Base-by-base conservation (phyloP, 2,329 filamentous ascomycete species). In the Calonectria pauciramosa region DNA sequence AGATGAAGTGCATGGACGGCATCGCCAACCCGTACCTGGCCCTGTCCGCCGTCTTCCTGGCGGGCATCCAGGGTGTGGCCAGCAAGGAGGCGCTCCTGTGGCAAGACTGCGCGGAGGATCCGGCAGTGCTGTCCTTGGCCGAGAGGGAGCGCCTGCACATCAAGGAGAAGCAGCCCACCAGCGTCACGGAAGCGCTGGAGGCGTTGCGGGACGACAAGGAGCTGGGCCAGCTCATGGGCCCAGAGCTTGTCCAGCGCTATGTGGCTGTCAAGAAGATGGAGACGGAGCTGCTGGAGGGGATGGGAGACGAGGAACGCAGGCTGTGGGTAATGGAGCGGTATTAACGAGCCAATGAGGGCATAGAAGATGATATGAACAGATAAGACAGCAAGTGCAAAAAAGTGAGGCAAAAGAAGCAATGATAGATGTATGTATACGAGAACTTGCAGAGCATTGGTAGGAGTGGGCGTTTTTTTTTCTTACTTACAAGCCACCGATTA, bases 1-100 rank as follows among this genome's bases (percentile, higher is more conserved):
- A 97, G 84, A 79, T 97, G 28, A 93, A 95, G 81, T 91, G 90
- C 70, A 81, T 96, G n/a, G 95, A 97, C 80, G 95, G 95, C 0
- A 85, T 95, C 23, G 94, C 94, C 4, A 97, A 97, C 81, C 91
- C 93, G 69, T 97, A 97, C 81, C 84, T 97, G 2, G 93, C 83
- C 23, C 68, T 85, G 65, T 77, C 83, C 10, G 83, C 83, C 26
- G 73, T 86, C 2, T 51, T 86, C 3, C 77, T 81, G 1, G 83
- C 85, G 1, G 82, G 84, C 2, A 60, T 80, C n/a, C 63, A 79
- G 44, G 82, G 83, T 10, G 75, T 84, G 6, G 72, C 70, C 11
- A 75, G 73, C 36, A 60, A 75, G 59, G 84, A 87, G 70, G 76
- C 83, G 63, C 82, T 93, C 63, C 79, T 81, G 16, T 88, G 88